These are phyloP conservation scores for Populus hybrid DNA, from an alignment of 441 rosid genomes.

Conservation along the genomic window DNA sequence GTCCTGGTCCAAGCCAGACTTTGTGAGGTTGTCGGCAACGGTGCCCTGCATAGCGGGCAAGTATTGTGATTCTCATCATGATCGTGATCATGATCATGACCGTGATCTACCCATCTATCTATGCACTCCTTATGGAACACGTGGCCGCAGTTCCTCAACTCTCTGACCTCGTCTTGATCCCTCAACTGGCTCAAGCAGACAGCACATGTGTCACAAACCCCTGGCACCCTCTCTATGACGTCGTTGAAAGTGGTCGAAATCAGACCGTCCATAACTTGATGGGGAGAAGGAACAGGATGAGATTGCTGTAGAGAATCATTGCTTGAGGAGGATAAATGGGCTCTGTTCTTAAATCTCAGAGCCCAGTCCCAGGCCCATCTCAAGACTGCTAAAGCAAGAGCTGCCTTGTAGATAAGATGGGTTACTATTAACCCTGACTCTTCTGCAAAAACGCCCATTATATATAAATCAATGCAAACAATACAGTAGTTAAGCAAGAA, in stretches of 20 bases:
- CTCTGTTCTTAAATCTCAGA: constrained; percentile 40
- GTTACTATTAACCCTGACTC: constrained; percentile 49
- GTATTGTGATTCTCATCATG: no score
- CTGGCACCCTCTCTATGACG: constrained; percentile 34
- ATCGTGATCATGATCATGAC: constrained; percentile 19
- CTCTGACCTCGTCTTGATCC: constrained; percentile 59
- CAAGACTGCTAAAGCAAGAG: constrained; percentile 53
- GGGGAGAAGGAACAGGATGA: constrained; percentile 33
- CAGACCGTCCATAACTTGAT: constrained; percentile 49
- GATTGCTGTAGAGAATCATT: constrained; percentile 7
- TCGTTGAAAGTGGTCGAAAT: constrained; percentile 58
- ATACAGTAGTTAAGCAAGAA: no score
- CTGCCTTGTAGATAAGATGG: constrained; percentile 66
- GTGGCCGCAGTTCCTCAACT: constrained; percentile 79
- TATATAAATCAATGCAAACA: not conserved
- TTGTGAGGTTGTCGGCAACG: constrained; percentile 47
- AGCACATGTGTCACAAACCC: constrained; percentile 59
- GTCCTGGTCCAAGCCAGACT: constrained; percentile 33
- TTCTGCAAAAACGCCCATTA: constrained; percentile 64
- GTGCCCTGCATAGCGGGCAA: constrained; percentile 82
- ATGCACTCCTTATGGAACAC: constrained; percentile 84
- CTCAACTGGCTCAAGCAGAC: constrained; percentile 55
- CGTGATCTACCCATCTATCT: constrained; percentile 78
- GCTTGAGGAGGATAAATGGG: constrained; percentile 18
- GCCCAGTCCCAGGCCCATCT: constrained; percentile 66